A percentile compares a stretch with the other conserved stretches of the same genome.
Conservation (phyloP, 2,329 filamentous ascomycete genomes). For the Epichloe aotearoae region DNA sequence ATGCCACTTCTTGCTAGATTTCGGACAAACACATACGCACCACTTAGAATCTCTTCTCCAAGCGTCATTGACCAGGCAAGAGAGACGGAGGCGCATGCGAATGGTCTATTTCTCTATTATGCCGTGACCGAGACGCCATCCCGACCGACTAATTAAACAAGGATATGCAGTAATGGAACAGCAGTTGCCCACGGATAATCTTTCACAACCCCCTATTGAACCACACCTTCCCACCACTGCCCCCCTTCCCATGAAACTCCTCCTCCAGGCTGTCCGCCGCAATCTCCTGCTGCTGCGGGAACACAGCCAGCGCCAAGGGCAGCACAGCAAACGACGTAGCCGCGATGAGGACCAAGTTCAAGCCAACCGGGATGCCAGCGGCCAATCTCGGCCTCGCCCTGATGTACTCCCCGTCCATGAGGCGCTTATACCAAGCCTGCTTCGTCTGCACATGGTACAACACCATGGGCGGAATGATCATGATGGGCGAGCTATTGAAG, state of each 20-base stretch:
- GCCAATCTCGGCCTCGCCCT: conserved; percentile 56
- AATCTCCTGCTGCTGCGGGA: conserved; percentile 82
- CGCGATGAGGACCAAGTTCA: conserved; percentile 81
- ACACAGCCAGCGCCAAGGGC: conserved; percentile 78
- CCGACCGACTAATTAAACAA: background rate
- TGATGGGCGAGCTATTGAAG: conserved; percentile 89
- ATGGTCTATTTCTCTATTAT: background rate
- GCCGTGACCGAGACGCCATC: background rate
- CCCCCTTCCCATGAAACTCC: conserved; percentile 74
- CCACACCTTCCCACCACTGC: conserved; percentile 71
- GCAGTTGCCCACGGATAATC: background rate
- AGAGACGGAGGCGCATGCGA: too few relatives aligned
- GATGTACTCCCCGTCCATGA: conserved; percentile 60
- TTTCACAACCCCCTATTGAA: conserved; percentile 80
- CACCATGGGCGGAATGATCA: conserved; percentile 84
- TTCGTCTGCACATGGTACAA: conserved; percentile 64
- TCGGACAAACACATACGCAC: background rate
- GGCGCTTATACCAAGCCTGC: conserved; percentile 24
- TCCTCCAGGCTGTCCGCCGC: conserved; percentile 63
- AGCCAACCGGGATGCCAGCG: conserved; percentile 45
- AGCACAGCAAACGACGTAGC: conserved; percentile 78
- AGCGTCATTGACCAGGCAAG: too few relatives aligned
- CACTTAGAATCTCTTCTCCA: too few relatives aligned
- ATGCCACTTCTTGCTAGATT: background rate
- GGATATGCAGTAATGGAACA: background rate